These are phyloP conservation scores for Pseudogymnoascus sp. DNA, from an alignment of 2,329 filamentous ascomycete species.

Conservation along the genomic window DNA sequence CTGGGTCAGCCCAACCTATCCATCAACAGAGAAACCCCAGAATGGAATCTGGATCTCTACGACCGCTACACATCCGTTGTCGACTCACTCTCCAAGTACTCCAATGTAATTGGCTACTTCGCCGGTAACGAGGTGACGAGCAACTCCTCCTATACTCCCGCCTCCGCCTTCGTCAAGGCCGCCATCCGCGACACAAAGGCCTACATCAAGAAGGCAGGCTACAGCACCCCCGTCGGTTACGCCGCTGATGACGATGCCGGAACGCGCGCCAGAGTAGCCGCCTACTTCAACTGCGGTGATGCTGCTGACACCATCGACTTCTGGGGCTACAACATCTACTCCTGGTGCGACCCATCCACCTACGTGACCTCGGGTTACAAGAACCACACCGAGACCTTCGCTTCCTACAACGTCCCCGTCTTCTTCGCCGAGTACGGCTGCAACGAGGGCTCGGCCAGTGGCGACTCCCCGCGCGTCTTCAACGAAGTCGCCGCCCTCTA, in stretches of 20 bases:
- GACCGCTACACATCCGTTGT: constrained; percentile 76
- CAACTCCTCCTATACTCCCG: constrained; percentile 72
- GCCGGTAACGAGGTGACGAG: constrained; percentile 96
- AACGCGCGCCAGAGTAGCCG: constrained; percentile 70
- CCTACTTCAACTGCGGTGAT: constrained; percentile 88
- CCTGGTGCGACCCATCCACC: constrained; percentile 83
- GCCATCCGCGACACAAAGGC: constrained; percentile 91
- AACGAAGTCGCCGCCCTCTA: constrained; percentile 77
- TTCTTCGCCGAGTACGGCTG: constrained; percentile 99
- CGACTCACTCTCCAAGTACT: constrained; percentile 70
- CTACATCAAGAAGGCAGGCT: constrained; percentile 73
- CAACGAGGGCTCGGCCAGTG: constrained; percentile 49
- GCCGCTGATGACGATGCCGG: constrained; percentile 85
- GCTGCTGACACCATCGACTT: constrained; percentile 68
- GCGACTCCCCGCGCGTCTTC: constrained; percentile 55
- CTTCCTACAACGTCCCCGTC: constrained; percentile 78
- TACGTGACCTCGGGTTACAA: constrained; percentile 71
- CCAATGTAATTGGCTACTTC: constrained; percentile 94
- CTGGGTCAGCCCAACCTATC: constrained; percentile 70
- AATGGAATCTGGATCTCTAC: constrained; percentile 73
- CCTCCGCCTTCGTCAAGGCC: constrained; percentile 93
- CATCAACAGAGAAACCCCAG: constrained; percentile 71
- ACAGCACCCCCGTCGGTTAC: constrained; percentile 80
- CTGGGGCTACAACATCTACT: constrained; percentile 99
- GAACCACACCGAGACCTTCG: constrained; percentile 74